Conservation (phyloP, 352 stramenopile species). For the Globisporangium cylindrosporum region DNA sequence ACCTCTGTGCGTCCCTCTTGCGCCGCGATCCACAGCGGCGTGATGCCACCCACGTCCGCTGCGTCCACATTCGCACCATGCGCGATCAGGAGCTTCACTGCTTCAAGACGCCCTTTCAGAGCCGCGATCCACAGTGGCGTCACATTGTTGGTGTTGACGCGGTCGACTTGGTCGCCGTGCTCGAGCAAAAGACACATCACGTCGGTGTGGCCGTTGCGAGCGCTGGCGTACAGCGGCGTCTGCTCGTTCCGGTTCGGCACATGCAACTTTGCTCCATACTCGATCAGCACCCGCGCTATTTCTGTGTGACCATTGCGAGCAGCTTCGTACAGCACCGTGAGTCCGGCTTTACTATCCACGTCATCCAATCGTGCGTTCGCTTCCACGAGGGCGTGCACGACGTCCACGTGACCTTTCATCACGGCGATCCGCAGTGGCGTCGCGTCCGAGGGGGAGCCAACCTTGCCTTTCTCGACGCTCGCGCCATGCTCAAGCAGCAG, state of each 20-base stretch:
- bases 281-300: background rate
- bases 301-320: background rate
- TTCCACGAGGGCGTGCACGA: background rate
- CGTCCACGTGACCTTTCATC: background rate
- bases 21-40: constrained; percentile 5
- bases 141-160: constrained; percentile 8
- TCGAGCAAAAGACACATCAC: background rate
- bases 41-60: background rate
- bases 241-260: constrained; percentile 7
- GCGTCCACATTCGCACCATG: background rate
- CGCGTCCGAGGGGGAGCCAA: background rate
- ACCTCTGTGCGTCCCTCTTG: background rate
- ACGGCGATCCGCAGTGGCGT: constrained; percentile 1
- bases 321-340: background rate
- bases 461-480: background rate
- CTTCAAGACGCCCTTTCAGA: background rate
- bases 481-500: background rate
- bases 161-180: background rate
- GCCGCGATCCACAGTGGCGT: constrained; percentile 9
- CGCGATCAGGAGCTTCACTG: background rate
- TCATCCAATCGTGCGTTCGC: background rate
- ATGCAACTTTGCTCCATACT: background rate
- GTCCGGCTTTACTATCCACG: background rate
- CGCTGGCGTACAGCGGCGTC: background rate
- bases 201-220: constrained; percentile 6